Base-by-base conservation (phyloP, 2,329 filamentous ascomycete species). In the Diaporthe sp. region DNA sequence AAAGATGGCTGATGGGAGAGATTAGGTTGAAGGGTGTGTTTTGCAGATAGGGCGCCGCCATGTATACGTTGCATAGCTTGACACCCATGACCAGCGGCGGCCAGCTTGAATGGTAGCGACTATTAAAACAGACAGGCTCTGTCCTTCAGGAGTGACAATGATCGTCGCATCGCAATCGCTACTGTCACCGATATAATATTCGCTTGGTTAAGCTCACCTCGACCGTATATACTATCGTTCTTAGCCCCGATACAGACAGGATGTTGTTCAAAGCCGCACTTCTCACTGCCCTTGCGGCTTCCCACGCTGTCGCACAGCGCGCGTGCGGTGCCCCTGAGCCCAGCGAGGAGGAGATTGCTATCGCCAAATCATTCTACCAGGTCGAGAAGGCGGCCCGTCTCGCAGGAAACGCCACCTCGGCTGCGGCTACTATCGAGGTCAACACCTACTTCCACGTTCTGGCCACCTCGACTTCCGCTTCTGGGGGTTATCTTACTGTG, bases 401-500 rank as follows among this genome's bases (percentile, higher is more conserved):
- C 19, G 75, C 75, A 6, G 78, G 79, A 46, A 78, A 78, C 74
- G 62, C 75, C 37, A 53, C 79, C 51, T 75, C 78, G 19, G 76
- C 77, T 46, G 75, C 75, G 53, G 80, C 80, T 53, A 77, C 77
- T 53, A 76, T 82, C 73, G 82, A 80, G 71, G 76, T 84, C 42
- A 80, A 83, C 62, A 77, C 79, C 53, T 83, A 84, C 79, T 83
- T 84, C 78, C 83, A 84, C 75, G 80, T 84, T 25, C 76, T 84
- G 22, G 79, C 80, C 51, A 65, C 74, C 10, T 80, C 81, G 10
- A 79, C 79, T 19, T 73, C 81, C 9, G 74, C 80, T 46, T 79
- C 76, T 68, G 84, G 80, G 46, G 84, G 84, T 25, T 85, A 85
- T 70, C 71, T 86, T 39, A 83, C 81, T 2, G 84, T 85, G 80